phyloP scores from a whole-genome alignment of 1,284 basidiomycete species.

The Puccinia polysora region DNA sequence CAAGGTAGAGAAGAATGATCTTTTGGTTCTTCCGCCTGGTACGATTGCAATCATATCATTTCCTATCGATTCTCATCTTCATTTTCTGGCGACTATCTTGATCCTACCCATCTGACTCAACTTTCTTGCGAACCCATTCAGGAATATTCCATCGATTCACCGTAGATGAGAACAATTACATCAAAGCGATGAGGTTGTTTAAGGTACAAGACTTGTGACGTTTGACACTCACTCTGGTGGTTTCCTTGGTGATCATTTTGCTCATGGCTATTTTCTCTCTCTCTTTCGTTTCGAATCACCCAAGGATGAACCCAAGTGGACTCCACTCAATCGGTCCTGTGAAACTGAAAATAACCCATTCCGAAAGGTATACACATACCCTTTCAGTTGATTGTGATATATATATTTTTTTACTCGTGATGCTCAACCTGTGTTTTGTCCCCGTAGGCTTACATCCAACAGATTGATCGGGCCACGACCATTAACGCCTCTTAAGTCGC shows the following conservation, averaged over 20 bases:
- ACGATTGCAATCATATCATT: constrained; percentile 48
- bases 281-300: neutral
- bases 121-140: neutral
- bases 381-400: neutral
- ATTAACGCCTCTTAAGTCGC: neutral
- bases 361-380: constrained; percentile 56
- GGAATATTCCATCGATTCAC: constrained; percentile 79
- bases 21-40: constrained; percentile 69
- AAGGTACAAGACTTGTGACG: constrained; percentile 56
- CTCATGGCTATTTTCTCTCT: neutral
- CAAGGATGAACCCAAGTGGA: constrained; percentile 83
- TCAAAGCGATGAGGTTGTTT: constrained; percentile 72
- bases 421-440: neutral
- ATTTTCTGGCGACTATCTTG: too few relatives aligned
- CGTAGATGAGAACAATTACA: constrained; percentile 64
- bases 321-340: constrained; percentile 63
- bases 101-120: too few relatives aligned
- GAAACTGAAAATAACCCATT: constrained; percentile 64
- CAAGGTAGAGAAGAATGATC: constrained; percentile 65
- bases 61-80: too few relatives aligned
- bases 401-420: neutral
- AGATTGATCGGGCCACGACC: neutral
- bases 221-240: neutral
- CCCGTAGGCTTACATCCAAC: constrained; percentile 4
- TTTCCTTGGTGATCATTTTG: too few relatives aligned